Evolutionary conservation across 1,284 basidiomycete genomes (phyloP), one percentile per base, ranked within the genome.

Genomic region (Malassezia psittaci): DNA sequence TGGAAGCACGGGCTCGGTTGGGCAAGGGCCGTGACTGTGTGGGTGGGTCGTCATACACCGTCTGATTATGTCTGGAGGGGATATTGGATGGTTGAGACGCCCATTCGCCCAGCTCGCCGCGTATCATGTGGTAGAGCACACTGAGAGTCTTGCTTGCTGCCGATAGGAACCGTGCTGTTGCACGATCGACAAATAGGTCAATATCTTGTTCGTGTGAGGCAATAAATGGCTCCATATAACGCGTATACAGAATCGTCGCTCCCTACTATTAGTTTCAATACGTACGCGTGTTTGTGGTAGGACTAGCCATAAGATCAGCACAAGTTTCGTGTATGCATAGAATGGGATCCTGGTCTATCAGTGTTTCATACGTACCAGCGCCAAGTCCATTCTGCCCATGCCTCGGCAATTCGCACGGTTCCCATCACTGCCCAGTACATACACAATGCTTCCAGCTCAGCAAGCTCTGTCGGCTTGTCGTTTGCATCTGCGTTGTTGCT

Each of bases 361-460:
- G 19, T 41, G 11, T 15, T 11, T 33, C 13, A 6, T 13, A 24
- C 59, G 12, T 19, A 57, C 69, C 69, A 72, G 5, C 60, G 62
- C 63, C 68, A 70, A 12, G 62, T 42, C 59, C 66, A 70, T n/a
- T 62, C 69, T 3, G 63, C 52, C 9, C 60, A 54, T n/a, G 57
- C 49, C 41, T 72, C 68, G 43, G 60, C n/a, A 6, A 67, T 43
- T 13, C 61, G 58, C 40, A 64, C 58, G 24, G 58, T 52, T 0
- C 64, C 66, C 15, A 66, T 60, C 5, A 72, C 60, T 48, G 62
- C 63, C 69, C 69, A 72, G 55, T 72, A 72, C 49, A 72, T 68
- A 2, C 67, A 51, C 64, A 68, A 68, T 2, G 54, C 46, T 57
- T 72, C 68, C 46, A 70, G 61, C 34, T 72, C 65, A 10, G 65